Evolutionary conservation across 192 early-diverging fungal genomes (phyloP).

Genomic region (Neocallimastix lanati): DNA sequence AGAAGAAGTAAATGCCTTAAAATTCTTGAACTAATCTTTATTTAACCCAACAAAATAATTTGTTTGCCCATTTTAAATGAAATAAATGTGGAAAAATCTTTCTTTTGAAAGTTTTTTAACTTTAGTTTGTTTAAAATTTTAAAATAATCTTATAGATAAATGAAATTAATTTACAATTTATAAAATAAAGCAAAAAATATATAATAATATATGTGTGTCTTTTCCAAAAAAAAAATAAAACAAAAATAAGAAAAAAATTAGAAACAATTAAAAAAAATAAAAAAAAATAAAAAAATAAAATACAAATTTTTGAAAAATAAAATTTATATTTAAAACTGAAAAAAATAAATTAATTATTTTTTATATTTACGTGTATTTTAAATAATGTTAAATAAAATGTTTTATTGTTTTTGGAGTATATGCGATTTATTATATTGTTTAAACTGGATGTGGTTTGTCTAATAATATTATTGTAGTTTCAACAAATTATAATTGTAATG

Average conservation of each 20-base stretch:
- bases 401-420: too few species aligned
- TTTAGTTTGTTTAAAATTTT: neutral
- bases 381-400: too few species aligned
- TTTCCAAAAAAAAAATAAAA: neutral
- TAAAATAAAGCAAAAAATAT: neutral
- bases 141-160: neutral
- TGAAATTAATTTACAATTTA: neutral
- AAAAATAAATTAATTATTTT: too few species aligned
- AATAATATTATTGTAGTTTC: too few species aligned
- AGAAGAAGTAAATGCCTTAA: neutral
- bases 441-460: too few species aligned
- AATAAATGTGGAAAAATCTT: neutral
- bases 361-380: too few species aligned
- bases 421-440: too few species aligned
- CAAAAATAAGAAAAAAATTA: neutral
- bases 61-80: neutral
- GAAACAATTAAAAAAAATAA: neutral
- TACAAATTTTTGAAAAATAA: neutral
- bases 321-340: neutral
- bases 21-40: neutral
- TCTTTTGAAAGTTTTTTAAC: neutral
- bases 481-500: too few species aligned
- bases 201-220: neutral
- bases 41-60: neutral
- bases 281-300: neutral